Base-by-base conservation (phyloP, 345 rosid genomes). In the Gossypioides kirkii region DNA sequence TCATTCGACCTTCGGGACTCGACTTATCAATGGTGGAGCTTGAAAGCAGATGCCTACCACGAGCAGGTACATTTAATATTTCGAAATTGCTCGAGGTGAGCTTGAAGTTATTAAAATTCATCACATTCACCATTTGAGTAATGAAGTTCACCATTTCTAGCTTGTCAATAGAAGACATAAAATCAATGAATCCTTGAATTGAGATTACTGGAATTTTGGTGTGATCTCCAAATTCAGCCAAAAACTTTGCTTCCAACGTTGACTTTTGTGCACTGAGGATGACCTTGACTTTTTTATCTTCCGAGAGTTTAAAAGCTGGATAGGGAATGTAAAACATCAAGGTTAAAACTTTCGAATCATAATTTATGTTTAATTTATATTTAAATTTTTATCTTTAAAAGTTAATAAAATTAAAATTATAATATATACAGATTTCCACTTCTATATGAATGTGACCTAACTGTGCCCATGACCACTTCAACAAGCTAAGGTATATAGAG, bases 171-270 rank as follows among this genome's bases (percentile, higher is more conserved):
- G 38, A 32, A 32, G 38, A 32, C 38, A 32, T 32, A 32, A 32
- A 2, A 63, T 79, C 87, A 38, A 84, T 17, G 22, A 82, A 80
- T 12, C 85, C 84, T 80, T 82, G 77, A 78, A 82, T 80, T 26
- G 82, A 70, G 12, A 32, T 55, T 3, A 56, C 59, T 12, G 65
- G 61, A 55, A 22, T 55, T 23, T 23, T 28, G 46, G 14, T 56
- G 16, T 11, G 20, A 10, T 59, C 32, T 10, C 8, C 32, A 7
- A 55, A 55, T 20, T 10, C 65, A 61, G 65, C 65, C 45, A 61
- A 61, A 28, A 41, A 1, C 82, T 64, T 76, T 53, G 53, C 49
- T 50, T 32, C 45, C 11, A 8, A 32, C 17, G 6, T 28, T 32
- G 22, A 61, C 32, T 5, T 16, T 32, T 61, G 41, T 2, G 7